These are phyloP conservation scores for Paramecium sexaurelia DNA, from an alignment of 73 alveolate species.

Conservation along the genomic window DNA sequence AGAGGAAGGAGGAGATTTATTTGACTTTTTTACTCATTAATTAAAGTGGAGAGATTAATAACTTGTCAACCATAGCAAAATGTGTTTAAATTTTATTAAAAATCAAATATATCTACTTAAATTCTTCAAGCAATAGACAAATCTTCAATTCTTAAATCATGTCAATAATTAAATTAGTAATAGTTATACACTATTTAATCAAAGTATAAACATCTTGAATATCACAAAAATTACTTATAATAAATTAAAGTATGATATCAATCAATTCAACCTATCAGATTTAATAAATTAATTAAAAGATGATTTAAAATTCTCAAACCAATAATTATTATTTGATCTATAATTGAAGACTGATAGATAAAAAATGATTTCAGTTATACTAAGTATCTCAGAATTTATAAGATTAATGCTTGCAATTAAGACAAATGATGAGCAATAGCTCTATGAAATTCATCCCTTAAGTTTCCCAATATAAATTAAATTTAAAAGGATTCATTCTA, in stretches of 20 bases:
- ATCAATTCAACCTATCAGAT: not conserved
- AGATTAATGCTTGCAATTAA: not conserved
- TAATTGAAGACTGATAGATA: not conserved
- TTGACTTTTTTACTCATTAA: not conserved
- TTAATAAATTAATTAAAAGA: not conserved
- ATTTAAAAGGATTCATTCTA: not conserved
- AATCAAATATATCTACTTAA: not conserved
- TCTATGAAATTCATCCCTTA: not conserved
- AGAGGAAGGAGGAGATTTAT: not conserved
- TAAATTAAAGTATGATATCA: not conserved
- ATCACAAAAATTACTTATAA: not conserved
- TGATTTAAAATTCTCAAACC: not conserved
- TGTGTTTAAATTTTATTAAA: not conserved
- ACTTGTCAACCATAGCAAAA: not conserved
- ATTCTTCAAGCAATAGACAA: not conserved
- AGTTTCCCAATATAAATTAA: slow-evolving; percentile 5
- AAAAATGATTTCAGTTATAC: slow-evolving; percentile 1
- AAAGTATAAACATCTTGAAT: not conserved
- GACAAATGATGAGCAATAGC: not conserved
- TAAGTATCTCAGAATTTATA: slow-evolving; percentile 15
- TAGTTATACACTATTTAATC: not conserved
- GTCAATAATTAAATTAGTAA: not conserved
- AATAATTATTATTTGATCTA: not conserved
- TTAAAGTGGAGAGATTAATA: slow-evolving; percentile 4
- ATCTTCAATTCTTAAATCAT: not conserved